Evolutionary conservation across 2,329 filamentous ascomycete genomes (phyloP).

Genomic region (Paecilomyces sp.): DNA sequence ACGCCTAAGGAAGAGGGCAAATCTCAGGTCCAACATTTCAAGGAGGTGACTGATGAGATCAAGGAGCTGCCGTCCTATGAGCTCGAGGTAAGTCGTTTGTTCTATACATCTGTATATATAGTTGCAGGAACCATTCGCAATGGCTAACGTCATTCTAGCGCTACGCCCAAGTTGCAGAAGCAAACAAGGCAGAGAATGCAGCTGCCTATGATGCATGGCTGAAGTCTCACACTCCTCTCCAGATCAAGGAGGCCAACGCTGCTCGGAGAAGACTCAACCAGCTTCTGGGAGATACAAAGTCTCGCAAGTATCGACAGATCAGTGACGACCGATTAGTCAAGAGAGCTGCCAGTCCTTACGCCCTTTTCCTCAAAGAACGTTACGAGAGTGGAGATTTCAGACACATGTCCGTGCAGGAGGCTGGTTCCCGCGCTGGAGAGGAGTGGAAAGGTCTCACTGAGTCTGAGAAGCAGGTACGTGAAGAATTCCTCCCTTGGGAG

Average conservation of each 20-base stretch:
- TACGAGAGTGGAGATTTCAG: conserved; percentile 43
- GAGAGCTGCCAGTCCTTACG: conserved; percentile 29
- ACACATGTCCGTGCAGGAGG: conserved; percentile 35
- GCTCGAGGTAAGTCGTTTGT: conserved; percentile 7
- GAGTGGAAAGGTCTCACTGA: conserved; percentile 22
- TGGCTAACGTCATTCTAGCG: conserved; percentile 32
- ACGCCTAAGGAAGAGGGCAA: conserved; percentile 1
- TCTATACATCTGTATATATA: conserved; percentile 2
- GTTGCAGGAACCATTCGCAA: conserved; percentile 12
- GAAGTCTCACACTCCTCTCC: conserved; percentile 44
- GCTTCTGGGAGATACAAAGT: conserved; percentile 12
- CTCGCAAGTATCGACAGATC: conserved; percentile 24
- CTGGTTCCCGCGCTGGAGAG: conserved; percentile 5
- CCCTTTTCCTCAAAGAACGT: conserved; percentile 41
- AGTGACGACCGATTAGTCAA: conserved; percentile 50
- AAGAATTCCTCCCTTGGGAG: not conserved
- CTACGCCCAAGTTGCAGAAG: conserved; percentile 45
- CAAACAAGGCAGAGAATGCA: conserved; percentile 38
- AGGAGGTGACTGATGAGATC: conserved; percentile 8
- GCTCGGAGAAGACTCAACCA: conserved; percentile 41
- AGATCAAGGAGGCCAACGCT: conserved; percentile 54
- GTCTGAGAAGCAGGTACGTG: conserved; percentile 30
- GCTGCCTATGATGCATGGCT: conserved; percentile 49
- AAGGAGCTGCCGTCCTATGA: conserved; percentile 8
- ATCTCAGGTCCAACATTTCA: conserved; percentile 11